Evolutionary conservation across 106 monocot genomes (phyloP).

Genomic region (Acanthochlamys bracteata): DNA sequence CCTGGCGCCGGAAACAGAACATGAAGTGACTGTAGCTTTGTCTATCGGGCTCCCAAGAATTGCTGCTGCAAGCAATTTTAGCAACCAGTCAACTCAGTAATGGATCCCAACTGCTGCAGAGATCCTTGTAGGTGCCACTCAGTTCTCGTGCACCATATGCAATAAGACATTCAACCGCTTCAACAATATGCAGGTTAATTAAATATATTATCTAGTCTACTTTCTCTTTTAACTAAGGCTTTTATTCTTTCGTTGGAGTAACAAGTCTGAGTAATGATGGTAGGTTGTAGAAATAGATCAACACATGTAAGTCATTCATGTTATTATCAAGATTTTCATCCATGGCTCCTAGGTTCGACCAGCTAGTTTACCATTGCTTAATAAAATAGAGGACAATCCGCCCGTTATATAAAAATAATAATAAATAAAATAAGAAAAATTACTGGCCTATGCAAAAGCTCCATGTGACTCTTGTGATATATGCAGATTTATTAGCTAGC

Average conservation of each 20-base stretch:
- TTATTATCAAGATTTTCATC: no score
- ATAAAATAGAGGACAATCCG: no score
- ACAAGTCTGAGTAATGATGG: not conserved
- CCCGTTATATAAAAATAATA: no score
- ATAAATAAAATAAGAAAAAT: no score
- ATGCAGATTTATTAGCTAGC: no score
- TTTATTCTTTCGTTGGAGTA: not conserved
- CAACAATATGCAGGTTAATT: conserved; percentile 87
- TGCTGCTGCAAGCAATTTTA: not conserved
- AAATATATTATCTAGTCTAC: not conserved
- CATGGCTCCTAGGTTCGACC: no score
- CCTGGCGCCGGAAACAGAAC: not conserved
- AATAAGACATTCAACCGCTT: conserved; percentile 82
- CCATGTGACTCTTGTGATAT: no score
- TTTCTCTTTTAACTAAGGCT: not conserved
- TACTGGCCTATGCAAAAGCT: no score
- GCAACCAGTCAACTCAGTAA: conserved; percentile 36
- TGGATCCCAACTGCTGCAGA: conserved; percentile 82
- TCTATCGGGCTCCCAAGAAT: conserved; percentile 25
- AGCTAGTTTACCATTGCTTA: no score
- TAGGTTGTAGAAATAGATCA: no score
- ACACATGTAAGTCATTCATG: no score
- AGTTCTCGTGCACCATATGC: conserved; percentile 86
- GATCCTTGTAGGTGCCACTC: conserved; percentile 75
- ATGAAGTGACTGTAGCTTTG: conserved; percentile 28